phyloP scores from a whole-genome alignment of 2,329 filamentous ascomycete genomes.

The Ceratocystis papillata region DNA sequence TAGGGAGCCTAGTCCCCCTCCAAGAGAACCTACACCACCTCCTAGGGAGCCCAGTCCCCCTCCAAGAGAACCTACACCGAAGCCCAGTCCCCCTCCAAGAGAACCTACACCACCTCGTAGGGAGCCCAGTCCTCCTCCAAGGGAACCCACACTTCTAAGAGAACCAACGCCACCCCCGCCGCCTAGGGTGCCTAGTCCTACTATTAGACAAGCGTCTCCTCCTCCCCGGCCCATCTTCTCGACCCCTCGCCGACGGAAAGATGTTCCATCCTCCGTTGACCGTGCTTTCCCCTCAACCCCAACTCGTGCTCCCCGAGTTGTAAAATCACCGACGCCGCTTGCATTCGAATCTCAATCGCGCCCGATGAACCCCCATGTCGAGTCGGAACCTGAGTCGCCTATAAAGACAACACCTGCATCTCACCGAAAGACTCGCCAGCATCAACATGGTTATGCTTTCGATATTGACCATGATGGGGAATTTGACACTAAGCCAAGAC shows the following conservation, averaged over 20 bases:
- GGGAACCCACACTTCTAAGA: conserved; percentile 17
- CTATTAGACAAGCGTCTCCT: conserved; percentile 24
- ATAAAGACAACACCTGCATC: conserved; percentile 14
- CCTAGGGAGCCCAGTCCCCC: no score
- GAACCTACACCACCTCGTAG: not conserved
- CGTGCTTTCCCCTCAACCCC: conserved; percentile 7
- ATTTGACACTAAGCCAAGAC: conserved; percentile 6
- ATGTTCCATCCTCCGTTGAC: not conserved
- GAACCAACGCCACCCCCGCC: conserved; percentile 14
- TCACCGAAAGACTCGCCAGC: not conserved
- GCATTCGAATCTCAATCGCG: conserved; percentile 9
- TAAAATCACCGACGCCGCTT: conserved; percentile 3
- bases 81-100: conserved; percentile 31
- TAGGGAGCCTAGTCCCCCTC: not conserved
- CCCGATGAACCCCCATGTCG: conserved; percentile 19
- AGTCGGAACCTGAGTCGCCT: conserved; percentile 22
- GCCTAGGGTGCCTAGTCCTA: conserved; percentile 29
- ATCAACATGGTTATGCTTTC: conserved; percentile 2
- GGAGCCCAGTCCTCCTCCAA: conserved; percentile 27
- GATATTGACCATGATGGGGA: conserved; percentile 9
- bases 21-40: no score
- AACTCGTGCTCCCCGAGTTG: conserved; percentile 12
- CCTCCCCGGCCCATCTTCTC: conserved; percentile 13
- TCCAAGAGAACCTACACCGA: conserved; percentile 30
- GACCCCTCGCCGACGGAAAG: conserved; percentile 10